These are phyloP conservation scores for Pichia thaimueangensis DNA, from an alignment of 805 yeast species.

Conservation along the genomic window DNA sequence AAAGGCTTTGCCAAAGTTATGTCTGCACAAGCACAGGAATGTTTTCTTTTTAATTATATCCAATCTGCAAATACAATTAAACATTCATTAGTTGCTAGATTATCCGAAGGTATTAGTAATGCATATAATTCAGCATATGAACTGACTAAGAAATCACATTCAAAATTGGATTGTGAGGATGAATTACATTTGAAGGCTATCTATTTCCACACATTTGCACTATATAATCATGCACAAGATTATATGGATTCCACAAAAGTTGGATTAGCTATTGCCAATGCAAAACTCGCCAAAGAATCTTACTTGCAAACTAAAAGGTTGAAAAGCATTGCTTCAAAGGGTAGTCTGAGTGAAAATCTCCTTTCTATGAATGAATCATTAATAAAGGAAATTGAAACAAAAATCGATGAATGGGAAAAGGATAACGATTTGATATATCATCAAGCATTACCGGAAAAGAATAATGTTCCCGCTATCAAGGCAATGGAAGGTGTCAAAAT, in stretches of 20 bases:
- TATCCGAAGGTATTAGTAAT: conserved; percentile 56
- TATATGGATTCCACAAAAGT: conserved; percentile 50
- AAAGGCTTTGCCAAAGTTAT: conserved; percentile 56
- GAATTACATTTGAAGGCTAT: conserved; percentile 44
- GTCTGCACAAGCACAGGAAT: conserved; percentile 87
- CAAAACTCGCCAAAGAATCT: conserved; percentile 32
- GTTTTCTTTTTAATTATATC: conserved; percentile 60
- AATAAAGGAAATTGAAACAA: conserved; percentile 17
- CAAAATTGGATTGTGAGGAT: conserved; percentile 41
- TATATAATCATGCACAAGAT: conserved; percentile 50
- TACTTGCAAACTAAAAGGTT: neutral
- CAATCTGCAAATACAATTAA: conserved; percentile 39
- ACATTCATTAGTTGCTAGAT: conserved; percentile 66
- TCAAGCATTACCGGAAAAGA: conserved; percentile 58
- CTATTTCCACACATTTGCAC: conserved; percentile 54
- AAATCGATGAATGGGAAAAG: conserved; percentile 44
- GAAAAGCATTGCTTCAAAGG: neutral
- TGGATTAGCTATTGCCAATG: conserved; percentile 72
- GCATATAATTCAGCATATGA: conserved; percentile 49
- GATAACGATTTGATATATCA: conserved; percentile 92
- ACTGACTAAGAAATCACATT: conserved; percentile 32
- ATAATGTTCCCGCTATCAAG: conserved; percentile 57
- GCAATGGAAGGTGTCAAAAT: conserved; percentile 64
- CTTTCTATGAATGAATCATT: conserved; percentile 5
- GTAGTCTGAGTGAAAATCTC: neutral